Evolutionary conservation across 306 rosid genomes (phyloP), one percentile per base, ranked within the genome.

Genomic region (Herpetospermum pedunculosum): DNA sequence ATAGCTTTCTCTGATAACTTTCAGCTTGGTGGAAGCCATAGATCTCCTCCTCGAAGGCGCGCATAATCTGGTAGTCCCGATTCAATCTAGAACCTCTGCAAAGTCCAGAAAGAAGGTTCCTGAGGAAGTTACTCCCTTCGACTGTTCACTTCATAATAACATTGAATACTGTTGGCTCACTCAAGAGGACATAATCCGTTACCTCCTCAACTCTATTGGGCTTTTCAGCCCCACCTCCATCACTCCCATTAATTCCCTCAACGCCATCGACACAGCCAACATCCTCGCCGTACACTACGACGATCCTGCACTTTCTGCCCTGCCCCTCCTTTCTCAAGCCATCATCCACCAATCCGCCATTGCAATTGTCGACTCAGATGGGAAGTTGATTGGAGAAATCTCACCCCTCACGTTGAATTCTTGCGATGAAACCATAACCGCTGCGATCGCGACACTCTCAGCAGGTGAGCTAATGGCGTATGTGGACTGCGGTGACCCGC

Each of bases 151-250:
- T n/a, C 91, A 89, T 77, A 77, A 86, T 72, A 65, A 74, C 34
- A 78, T 23, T 1, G 79, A 77, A 38, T 94, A 85, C 71, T 91
- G 99, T 79, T 94, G 99, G 97, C 80, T 94, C 44, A 80, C 88
- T n/a, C 96, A 88, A 60, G 99, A 94, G 81, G 97, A 94, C 70
- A 65, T 94, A 28, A 81, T 94, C 67, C 91, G 99, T 23, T 84
- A 81, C 79, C 97, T 94, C 16, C 85, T 94, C 14, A 89, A 87
- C 80, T 88, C 82, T 55, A 91, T 94, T n/a, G 87, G 87, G 1
- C 58, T 76, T 26, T 94, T 94, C 65, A 83, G 90, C 41, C 81
- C 89, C 25, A 77, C 54, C 25, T 73, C 89, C 0, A 73, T 63
- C 40, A 59, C n/a, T 53, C 80, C 92, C 78, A 87, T 95, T 75